Evolutionary conservation across 2,329 filamentous ascomycete genomes (phyloP).

Genomic region (Seiridium cupressi): DNA sequence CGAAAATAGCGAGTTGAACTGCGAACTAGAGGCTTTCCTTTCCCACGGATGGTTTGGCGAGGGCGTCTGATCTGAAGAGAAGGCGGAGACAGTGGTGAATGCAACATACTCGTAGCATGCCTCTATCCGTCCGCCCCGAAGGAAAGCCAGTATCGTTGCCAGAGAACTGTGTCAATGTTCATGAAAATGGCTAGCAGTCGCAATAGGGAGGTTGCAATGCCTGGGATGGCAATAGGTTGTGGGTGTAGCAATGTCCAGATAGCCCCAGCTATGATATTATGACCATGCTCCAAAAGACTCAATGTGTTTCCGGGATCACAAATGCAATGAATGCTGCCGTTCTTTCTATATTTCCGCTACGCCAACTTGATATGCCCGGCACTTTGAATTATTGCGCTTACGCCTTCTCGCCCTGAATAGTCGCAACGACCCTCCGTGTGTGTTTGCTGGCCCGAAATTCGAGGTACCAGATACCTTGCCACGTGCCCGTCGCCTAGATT

Average conservation of each 20-base stretch:
- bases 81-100: too few species aligned
- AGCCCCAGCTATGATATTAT: too few species aligned
- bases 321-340: neutral
- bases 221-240: too few species aligned
- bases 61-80: too few species aligned
- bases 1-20: too few species aligned
- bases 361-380: neutral
- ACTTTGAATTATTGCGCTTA: constrained; percentile 18
- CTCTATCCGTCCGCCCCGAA: too few species aligned
- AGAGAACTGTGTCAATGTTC: neutral
- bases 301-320: too few species aligned
- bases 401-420: constrained; percentile 83
- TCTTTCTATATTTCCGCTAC: neutral
- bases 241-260: neutral
- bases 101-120: too few species aligned
- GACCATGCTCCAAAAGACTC: too few species aligned
- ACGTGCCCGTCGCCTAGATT: constrained; percentile 59
- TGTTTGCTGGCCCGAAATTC: constrained; percentile 82
- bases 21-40: too few species aligned
- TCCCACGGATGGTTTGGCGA: too few species aligned
- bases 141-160: neutral
- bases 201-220: too few species aligned
- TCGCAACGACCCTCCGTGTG: constrained; percentile 80
- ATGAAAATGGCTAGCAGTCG: neutral
- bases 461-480: constrained; percentile 92